Evolutionary conservation across 2,329 filamentous ascomycete genomes (phyloP).

Genomic region (Hypomyces rosellus): DNA sequence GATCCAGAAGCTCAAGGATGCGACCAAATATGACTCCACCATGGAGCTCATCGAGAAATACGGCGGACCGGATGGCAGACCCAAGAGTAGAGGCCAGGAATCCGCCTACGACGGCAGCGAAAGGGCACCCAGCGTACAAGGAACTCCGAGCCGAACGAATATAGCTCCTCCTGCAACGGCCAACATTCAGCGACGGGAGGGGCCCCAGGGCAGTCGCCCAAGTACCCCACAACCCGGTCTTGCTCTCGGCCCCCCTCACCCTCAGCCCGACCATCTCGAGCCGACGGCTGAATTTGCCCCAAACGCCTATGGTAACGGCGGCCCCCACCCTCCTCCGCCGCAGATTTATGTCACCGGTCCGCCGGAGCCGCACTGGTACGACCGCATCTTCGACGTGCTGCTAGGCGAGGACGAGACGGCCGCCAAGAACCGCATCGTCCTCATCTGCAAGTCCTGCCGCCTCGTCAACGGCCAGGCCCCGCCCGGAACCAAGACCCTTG

Average conservation of each 20-base stretch:
- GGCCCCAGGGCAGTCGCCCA: conserved; percentile 15
- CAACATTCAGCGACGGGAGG: conserved; percentile 47
- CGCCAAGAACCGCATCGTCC: conserved; percentile 79
- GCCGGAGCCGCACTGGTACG: conserved; percentile 72
- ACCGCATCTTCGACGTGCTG: conserved; percentile 84
- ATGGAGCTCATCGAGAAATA: conserved; percentile 92
- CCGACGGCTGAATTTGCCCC: conserved; percentile 63
- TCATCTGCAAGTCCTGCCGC: conserved; percentile 77
- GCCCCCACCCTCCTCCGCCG: conserved; percentile 21
- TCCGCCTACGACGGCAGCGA: conserved; percentile 13
- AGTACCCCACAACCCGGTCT: not conserved
- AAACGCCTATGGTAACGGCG: conserved; percentile 44
- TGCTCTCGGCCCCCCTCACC: conserved; percentile 13
- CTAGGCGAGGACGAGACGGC: conserved; percentile 92
- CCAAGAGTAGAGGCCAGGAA: conserved; percentile 21
- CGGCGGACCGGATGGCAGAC: conserved; percentile 54
- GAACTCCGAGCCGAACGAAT: conserved; percentile 35
- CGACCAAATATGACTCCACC: conserved; percentile 94
- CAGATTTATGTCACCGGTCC: conserved; percentile 12
- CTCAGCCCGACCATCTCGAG: conserved; percentile 26
- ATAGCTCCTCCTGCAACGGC: conserved; percentile 56
- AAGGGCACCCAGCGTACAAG: conserved; percentile 7
- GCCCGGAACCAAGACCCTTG: conserved; percentile 68
- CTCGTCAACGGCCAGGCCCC: conserved; percentile 95
- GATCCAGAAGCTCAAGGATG: conserved; percentile 89